Evolutionary conservation across 768 basidiomycete genomes (phyloP).

Genomic region (Clitopilus passeckerianus): DNA sequence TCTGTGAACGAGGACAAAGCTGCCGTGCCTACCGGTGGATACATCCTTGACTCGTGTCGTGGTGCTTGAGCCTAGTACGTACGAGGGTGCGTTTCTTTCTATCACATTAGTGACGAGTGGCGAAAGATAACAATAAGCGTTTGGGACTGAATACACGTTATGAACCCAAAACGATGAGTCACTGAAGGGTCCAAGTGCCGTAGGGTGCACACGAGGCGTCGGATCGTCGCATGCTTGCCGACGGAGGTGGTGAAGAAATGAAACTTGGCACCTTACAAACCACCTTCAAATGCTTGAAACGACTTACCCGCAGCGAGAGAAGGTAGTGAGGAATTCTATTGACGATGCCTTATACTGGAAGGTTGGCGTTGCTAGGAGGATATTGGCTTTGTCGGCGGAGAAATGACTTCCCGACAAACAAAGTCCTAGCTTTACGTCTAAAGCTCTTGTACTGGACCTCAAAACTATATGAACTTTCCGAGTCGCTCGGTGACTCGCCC

Average conservation of each 20-base stretch:
- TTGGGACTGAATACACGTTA: neutral
- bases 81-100: neutral
- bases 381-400: too few species aligned
- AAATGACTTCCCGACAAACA: too few species aligned
- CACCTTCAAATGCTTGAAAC: too few species aligned
- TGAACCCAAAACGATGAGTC: neutral
- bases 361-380: too few species aligned
- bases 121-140: neutral
- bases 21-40: neutral
- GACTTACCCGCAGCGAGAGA: too few species aligned
- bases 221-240: neutral
- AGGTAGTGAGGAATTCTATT: too few species aligned
- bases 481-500: neutral
- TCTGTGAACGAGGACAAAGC: neutral
- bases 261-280: neutral
- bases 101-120: neutral
- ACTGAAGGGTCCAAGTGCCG: neutral
- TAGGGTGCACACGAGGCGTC: neutral
- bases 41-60: neutral
- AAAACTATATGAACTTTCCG: neutral
- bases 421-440: too few species aligned
- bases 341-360: too few species aligned
- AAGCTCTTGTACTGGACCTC: too few species aligned
- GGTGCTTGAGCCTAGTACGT: neutral
- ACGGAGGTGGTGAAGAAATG: neutral